Evolutionary conservation across 1,284 basidiomycete species (phyloP).

Genomic region (Austropuccinia psidii): DNA sequence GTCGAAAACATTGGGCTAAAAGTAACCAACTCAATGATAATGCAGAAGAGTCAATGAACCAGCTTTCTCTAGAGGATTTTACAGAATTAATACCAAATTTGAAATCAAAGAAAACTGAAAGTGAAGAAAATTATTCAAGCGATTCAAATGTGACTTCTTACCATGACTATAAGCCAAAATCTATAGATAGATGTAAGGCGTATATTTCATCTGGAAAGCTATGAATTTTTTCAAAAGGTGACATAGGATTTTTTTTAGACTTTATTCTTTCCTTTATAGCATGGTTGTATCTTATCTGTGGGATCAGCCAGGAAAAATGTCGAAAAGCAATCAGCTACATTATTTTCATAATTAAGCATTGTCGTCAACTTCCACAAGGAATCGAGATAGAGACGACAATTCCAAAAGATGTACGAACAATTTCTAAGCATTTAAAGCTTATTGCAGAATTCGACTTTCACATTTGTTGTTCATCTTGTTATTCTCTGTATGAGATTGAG

Average conservation of each 20-base stretch:
- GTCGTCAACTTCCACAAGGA: background rate
- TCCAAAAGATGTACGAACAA: slow-evolving; percentile 8
- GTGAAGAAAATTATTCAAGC: too few species aligned
- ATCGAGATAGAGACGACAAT: background rate
- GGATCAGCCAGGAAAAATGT: slow-evolving; percentile 16
- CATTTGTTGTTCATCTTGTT: background rate
- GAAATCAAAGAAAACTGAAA: too few species aligned
- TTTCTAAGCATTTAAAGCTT: background rate
- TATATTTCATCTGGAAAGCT: too few species aligned
- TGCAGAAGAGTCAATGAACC: too few species aligned
- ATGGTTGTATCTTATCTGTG: slow-evolving; percentile 20
- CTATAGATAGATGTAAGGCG: too few species aligned
- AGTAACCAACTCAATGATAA: background rate
- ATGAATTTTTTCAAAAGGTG: too few species aligned
- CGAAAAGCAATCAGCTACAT: background rate
- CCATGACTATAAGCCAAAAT: too few species aligned
- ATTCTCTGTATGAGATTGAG: background rate
- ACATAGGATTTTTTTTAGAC: too few species aligned
- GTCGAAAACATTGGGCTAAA: background rate
- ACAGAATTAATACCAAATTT: too few species aligned
- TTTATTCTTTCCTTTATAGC: background rate
- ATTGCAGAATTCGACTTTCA: background rate
- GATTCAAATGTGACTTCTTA: too few species aligned
- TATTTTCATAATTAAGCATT: background rate
- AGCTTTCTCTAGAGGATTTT: too few species aligned